These are phyloP conservation scores for Triticum timopheevii DNA, from an alignment of 176 grass and related monocot genomes.

Conservation along the genomic window DNA sequence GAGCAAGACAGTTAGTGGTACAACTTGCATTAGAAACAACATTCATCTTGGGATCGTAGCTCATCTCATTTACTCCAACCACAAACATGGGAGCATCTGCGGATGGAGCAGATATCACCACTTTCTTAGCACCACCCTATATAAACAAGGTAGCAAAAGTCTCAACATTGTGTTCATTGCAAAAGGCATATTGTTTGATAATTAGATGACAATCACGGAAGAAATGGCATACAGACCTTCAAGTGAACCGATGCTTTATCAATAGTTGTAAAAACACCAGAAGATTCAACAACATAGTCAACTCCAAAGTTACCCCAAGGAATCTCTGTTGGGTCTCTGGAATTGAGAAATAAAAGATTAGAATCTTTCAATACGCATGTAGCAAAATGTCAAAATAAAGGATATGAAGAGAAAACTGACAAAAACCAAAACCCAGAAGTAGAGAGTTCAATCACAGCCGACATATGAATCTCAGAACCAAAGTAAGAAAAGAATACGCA, in stretches of 20 bases:
- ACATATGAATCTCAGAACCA: neutral
- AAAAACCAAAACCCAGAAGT: constrained; percentile 13
- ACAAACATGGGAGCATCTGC: constrained; percentile 99
- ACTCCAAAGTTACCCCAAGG: constrained; percentile 86
- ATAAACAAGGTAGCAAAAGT: constrained; percentile 27
- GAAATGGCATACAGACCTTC: constrained; percentile 57
- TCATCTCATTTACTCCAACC: constrained; percentile 94
- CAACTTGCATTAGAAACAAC: constrained; percentile 98
- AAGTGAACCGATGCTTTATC: constrained; percentile 87
- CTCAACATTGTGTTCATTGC: constrained; percentile 5
- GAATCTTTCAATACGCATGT: neutral
- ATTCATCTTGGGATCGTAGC: constrained; percentile 79
- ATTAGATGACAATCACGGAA: neutral
- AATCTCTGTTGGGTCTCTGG: constrained; percentile 87
- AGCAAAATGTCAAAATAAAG: neutral
- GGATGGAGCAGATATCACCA: constrained; percentile 96
- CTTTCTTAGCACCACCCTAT: constrained; percentile 99
- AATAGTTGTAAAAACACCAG: constrained; percentile 83
- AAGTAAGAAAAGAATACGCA: neutral
- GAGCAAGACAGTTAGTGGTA: constrained; percentile 98
- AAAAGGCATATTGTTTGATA: neutral
- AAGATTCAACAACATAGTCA: constrained; percentile 94
- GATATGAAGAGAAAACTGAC: neutral
- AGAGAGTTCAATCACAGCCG: neutral
- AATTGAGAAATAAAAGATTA: constrained; percentile 18